These are phyloP conservation scores for Tricholoma bakamatsutake DNA, from an alignment of 768 basidiomycete species.

Conservation along the genomic window DNA sequence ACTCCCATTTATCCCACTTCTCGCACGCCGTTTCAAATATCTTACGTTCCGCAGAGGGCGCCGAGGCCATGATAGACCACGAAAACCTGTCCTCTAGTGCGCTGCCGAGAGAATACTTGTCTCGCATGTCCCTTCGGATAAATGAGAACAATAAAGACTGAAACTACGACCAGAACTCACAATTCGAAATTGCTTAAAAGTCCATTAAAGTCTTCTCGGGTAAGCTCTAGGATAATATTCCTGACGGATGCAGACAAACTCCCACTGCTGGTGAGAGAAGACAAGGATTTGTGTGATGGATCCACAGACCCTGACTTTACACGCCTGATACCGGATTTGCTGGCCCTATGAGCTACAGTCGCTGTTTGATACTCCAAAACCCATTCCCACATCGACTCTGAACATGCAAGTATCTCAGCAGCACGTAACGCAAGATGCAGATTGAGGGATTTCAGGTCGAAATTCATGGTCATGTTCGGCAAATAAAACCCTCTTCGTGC, in stretches of 20 bases:
- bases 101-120: conserved; percentile 42
- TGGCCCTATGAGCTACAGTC: conserved; percentile 6
- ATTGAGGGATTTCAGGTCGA: conserved; percentile 56
- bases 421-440: conserved; percentile 57
- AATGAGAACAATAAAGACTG: conserved; percentile 3
- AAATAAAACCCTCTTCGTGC: conserved; percentile 28
- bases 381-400: conserved; percentile 81
- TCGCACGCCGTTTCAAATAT: conserved; percentile 52
- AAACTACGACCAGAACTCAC: conserved; percentile 27
- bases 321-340: not conserved
- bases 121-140: conserved; percentile 55
- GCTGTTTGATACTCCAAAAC: conserved; percentile 43
- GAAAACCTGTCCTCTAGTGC: conserved; percentile 43
- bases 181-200: conserved; percentile 53
- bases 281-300: conserved; percentile 6
- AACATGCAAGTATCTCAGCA: conserved; percentile 62
- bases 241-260: conserved; percentile 23
- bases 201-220: conserved; percentile 56
- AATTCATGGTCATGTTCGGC: conserved; percentile 47
- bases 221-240: conserved; percentile 41
- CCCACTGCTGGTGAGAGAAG: conserved; percentile 6
- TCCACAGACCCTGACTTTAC: conserved; percentile 12
- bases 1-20: conserved; percentile 49
- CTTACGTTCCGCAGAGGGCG: conserved; percentile 45
- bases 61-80: conserved; percentile 37